These are phyloP conservation scores for Dioszegia crocea DNA, from an alignment of 768 basidiomycete genomes.

Conservation along the genomic window DNA sequence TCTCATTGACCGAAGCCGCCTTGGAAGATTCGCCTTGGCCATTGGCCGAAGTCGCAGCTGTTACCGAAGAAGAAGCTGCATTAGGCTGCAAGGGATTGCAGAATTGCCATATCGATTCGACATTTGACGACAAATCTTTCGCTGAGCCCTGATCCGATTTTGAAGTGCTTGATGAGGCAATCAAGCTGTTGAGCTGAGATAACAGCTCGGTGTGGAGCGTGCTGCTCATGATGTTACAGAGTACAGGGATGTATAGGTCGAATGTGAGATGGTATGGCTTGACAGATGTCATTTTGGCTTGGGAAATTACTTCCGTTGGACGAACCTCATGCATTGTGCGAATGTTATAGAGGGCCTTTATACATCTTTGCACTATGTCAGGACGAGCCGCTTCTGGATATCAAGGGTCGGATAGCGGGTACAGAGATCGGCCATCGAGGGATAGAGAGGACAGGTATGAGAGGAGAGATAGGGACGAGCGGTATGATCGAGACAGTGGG, in stretches of 20 bases:
- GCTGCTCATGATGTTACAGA: background rate
- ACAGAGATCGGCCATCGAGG: background rate
- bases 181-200: background rate
- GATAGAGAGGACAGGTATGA: background rate
- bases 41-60: too few relatives aligned
- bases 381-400: background rate
- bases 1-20: background rate
- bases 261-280: background rate
- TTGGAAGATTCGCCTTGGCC: background rate
- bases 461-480: background rate
- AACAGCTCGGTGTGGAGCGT: background rate
- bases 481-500: conserved; percentile 1
- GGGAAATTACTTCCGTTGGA: background rate
- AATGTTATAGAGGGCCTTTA: too few relatives aligned
- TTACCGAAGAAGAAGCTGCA: background rate
- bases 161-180: background rate
- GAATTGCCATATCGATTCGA: background rate
- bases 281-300: background rate
- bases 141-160: background rate
- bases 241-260: background rate
- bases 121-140: background rate
- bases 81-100: background rate
- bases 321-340: too few relatives aligned
- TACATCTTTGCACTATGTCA: background rate
- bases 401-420: too few relatives aligned